Base-by-base conservation (phyloP, 768 basidiomycete species). In the Collybia sordida region DNA sequence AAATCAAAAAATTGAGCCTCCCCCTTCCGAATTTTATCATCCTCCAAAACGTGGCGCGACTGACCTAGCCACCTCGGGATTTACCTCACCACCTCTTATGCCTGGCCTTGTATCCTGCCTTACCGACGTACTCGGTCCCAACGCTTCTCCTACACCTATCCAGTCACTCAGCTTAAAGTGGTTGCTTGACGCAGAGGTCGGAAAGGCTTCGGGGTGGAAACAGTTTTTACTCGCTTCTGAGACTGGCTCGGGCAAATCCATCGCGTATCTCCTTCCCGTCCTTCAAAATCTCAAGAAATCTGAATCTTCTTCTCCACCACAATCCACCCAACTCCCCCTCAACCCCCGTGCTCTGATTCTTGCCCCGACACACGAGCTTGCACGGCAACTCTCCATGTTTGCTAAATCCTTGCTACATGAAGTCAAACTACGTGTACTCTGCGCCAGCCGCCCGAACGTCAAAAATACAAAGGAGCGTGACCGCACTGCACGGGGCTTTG, bases 171-270 rank as follows among this genome's bases (percentile, higher is more conserved):
- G 88, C 18, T 59, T 93, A 17, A 82, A 86, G 54, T 82, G 85
- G 67, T 65, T 91, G 15, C 64, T 90, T 45, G 66, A 69, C 21
- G 51, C 60, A 14, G 46, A 55, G 27, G 44, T 53, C 28, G 47
- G 42, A 44, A 59, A 19, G 45, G 52, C 27, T 51, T 58, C 66
- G 51, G 61, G 61, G 21, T 75, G 71, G 61, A 70, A 71, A 40
- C 72, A 82, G 42, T 85, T 78, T 55, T 78, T 96, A 5, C 75
- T 96, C 1, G 93, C 91, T 0, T 86, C 88, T 0, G 93, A 95
- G 66, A 96, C 92, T 0, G 93, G 94, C 14, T 93, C 91, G 0
- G 93, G 93, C 1, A 96, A 96, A 70, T 93, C 89, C 2, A 80
- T 95, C 23, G 93, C 94, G 1, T 96, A 94, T 65, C 79, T 95